A percentile compares a stretch with the other conserved stretches of the same genome.
Evolutionary conservation across 768 basidiomycete species (phyloP).

Genomic region (Galerina sulciceps): DNA sequence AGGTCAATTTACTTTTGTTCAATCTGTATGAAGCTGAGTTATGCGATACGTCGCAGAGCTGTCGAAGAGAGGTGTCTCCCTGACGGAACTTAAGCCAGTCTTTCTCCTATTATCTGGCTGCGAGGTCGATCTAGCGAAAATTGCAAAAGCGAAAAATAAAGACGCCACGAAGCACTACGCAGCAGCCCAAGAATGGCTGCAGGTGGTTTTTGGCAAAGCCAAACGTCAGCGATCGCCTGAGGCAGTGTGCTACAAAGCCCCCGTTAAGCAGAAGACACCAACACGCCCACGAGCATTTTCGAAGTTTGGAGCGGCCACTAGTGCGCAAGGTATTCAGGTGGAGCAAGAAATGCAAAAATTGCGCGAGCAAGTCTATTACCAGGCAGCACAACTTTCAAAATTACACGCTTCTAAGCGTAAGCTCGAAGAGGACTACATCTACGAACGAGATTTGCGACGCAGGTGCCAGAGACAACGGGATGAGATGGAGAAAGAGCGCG

Average conservation of each 20-base stretch:
- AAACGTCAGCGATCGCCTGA: background rate
- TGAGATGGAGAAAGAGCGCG: constrained; percentile 34
- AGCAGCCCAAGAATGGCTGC: constrained; percentile 48
- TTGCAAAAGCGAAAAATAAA: constrained; percentile 24
- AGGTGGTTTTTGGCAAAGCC: constrained; percentile 47
- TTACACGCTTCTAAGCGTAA: constrained; percentile 44
- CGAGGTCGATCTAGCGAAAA: constrained; percentile 50
- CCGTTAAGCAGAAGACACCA: background rate
- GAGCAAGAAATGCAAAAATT: constrained; percentile 44
- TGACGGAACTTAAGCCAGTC: constrained; percentile 48
- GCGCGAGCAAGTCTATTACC: constrained; percentile 35
- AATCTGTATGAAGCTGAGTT: background rate
- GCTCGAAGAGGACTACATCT: constrained; percentile 42
- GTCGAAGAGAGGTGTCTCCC: constrained; percentile 36
- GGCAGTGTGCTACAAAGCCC: background rate
- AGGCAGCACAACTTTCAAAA: constrained; percentile 32
- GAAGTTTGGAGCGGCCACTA: background rate
- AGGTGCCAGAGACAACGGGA: constrained; percentile 37
- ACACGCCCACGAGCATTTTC: background rate
- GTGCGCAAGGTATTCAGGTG: constrained; percentile 10
- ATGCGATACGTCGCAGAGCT: constrained; percentile 37
- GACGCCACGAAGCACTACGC: constrained; percentile 40
- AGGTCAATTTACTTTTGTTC: constrained; percentile 33
- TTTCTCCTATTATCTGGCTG: constrained; percentile 59
- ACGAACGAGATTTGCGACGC: constrained; percentile 40